Evolutionary conservation across 345 rosid species (phyloP).

Genomic region (Iberis pinnata): DNA sequence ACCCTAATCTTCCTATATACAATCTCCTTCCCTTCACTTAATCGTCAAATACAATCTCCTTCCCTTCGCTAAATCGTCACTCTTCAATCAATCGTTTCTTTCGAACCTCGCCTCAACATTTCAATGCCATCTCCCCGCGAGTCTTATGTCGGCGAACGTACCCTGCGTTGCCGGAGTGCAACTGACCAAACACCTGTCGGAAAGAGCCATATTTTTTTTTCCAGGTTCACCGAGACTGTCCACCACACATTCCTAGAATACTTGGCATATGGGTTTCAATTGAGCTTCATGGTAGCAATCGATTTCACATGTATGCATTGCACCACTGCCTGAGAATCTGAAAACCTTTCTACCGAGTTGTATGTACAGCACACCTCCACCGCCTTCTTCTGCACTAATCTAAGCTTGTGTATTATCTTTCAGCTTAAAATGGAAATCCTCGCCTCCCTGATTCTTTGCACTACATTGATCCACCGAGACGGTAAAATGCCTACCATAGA

Average conservation of each 20-base stretch:
- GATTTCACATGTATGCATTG: constrained; percentile 78
- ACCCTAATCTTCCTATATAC: too few species aligned
- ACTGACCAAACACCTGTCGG: too few species aligned
- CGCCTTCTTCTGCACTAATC: constrained; percentile 18
- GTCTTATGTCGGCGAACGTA: too few species aligned
- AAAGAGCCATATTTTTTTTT: constrained; percentile 73
- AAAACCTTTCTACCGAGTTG: background rate
- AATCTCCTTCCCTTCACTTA: too few species aligned
- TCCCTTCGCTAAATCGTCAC: too few species aligned
- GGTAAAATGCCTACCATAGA: constrained; percentile 62
- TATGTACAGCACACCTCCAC: too few species aligned
- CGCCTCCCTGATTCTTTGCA: constrained; percentile 88
- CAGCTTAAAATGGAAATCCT: constrained; percentile 92
- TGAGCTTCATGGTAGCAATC: constrained; percentile 91
- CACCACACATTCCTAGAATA: constrained; percentile 81
- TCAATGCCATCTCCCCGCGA: too few species aligned
- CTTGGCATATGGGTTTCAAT: constrained; percentile 72
- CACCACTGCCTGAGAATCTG: constrained; percentile 2
- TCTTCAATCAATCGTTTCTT: too few species aligned
- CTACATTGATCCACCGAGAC: constrained; percentile 61
- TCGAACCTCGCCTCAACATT: too few species aligned
- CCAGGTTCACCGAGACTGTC: constrained; percentile 56
- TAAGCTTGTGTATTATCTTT: constrained; percentile 16
- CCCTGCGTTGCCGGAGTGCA: too few species aligned
- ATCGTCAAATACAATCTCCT: too few species aligned